A percentile compares a stretch with the other conserved stretches of the same genome.
Conservation (phyloP, 345 rosid genomes). For the Rhodamnia rubescens region DNA sequence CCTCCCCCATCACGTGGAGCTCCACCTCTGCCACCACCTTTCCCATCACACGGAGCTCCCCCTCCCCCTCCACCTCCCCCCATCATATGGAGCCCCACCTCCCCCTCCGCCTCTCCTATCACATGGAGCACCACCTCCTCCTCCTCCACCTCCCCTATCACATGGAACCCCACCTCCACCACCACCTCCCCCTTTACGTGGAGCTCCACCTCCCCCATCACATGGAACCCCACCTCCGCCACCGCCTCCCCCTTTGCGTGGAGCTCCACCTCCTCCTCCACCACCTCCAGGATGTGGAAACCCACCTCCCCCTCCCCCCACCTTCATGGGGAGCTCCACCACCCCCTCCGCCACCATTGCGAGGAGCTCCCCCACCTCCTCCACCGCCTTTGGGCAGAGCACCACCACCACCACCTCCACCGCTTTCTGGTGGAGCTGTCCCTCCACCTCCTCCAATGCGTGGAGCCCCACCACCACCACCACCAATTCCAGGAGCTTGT, state of each 20-base stretch:
- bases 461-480: slow-evolving; percentile 52
- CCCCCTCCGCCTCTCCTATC: slow-evolving; percentile 12
- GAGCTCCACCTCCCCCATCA: slow-evolving; percentile 16
- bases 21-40: slow-evolving; percentile 8
- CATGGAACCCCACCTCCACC: slow-evolving; percentile 14
- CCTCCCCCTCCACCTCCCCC: slow-evolving; percentile 31
- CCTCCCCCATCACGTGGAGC: slow-evolving; percentile 17
- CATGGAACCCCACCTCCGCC: slow-evolving; percentile 20
- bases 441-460: slow-evolving; percentile 25
- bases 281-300: slow-evolving; percentile 19
- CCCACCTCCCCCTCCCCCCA: slow-evolving; percentile 15
- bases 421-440: neutral
- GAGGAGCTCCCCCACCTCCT: slow-evolving; percentile 22
- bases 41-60: slow-evolving; percentile 6
- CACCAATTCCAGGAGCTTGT: slow-evolving; percentile 56
- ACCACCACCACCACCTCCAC: slow-evolving; percentile 33
- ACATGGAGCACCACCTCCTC: slow-evolving; percentile 2
- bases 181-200: slow-evolving; percentile 12
- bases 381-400: slow-evolving; percentile 12
- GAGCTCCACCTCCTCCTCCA: slow-evolving; percentile 27
- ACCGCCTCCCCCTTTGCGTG: slow-evolving; percentile 15
- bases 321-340: slow-evolving; percentile 16
- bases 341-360: slow-evolving; percentile 10
- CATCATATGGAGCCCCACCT: slow-evolving; percentile 14
- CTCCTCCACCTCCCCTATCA: slow-evolving; percentile 11